Conservation (phyloP, 23 red algal species). For the Gracilaria caudata region DNA sequence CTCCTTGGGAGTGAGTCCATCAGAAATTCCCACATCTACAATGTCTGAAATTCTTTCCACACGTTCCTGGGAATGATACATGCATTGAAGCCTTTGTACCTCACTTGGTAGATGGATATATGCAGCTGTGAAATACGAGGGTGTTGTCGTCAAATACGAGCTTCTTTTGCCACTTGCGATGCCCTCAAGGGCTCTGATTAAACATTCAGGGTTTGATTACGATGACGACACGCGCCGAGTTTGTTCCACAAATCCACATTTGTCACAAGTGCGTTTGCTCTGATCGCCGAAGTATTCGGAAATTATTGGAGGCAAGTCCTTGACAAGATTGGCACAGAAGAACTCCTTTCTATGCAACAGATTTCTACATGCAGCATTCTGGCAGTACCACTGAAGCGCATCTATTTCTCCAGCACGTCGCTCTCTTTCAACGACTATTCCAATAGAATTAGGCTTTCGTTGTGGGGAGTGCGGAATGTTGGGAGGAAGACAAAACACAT, state of each 20-base stretch:
- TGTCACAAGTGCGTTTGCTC: constrained; percentile 74
- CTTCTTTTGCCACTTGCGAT: background rate
- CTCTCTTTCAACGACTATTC: constrained; percentile 94
- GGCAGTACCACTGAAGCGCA: constrained; percentile 93
- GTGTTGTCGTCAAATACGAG: background rate
- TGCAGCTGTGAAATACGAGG: background rate
- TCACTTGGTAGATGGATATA: no score
- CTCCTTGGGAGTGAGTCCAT: no score
- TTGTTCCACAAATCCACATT: constrained; percentile 89
- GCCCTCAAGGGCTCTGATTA: background rate
- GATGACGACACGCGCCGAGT: background rate
- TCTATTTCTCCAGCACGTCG: constrained; percentile 81
- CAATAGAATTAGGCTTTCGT: constrained; percentile 69
- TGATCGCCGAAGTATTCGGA: constrained; percentile 73
- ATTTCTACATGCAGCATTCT: constrained; percentile 61
- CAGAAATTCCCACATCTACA: no score
- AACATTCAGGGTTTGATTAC: background rate
- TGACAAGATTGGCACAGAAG: constrained; percentile 79
- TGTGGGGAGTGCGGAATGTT: constrained; percentile 88
- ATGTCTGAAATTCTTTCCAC: no score
- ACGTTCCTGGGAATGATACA: no score
- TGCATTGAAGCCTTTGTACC: no score
- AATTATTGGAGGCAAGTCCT: constrained; percentile 89
- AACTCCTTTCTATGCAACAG: constrained; percentile 81
- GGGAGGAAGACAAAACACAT: constrained; percentile 88